A percentile compares a stretch with the other conserved stretches of the same genome.
phyloP scores from a whole-genome alignment of 2,329 filamentous ascomycete species.

The Sordariomycetes sp. region DNA sequence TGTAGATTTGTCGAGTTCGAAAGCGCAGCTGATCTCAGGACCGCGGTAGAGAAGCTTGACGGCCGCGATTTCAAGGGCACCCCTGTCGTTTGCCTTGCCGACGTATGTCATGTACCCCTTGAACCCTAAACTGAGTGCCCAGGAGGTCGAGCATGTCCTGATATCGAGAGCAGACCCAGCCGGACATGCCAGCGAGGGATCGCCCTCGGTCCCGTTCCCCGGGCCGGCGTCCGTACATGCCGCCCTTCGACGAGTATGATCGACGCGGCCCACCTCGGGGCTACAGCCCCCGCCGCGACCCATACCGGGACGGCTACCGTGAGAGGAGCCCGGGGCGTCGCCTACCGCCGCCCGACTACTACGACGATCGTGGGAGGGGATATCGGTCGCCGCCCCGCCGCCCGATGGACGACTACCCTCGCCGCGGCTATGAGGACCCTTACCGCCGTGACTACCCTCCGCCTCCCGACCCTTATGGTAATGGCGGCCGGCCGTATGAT shows the following conservation, averaged over 20 bases:
- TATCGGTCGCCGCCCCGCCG: slow-evolving; percentile 74
- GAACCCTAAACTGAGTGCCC: slow-evolving; percentile 8
- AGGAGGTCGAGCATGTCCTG: not conserved
- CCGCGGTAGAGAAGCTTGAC: slow-evolving; percentile 91
- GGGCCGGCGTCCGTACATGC: slow-evolving; percentile 52
- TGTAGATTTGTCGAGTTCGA: slow-evolving; percentile 94
- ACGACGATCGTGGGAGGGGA: slow-evolving; percentile 65
- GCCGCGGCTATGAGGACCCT: slow-evolving; percentile 64
- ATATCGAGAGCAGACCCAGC: slow-evolving; percentile 51
- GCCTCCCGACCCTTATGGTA: slow-evolving; percentile 48
- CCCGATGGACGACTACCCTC: slow-evolving; percentile 67
- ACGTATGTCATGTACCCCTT: slow-evolving; percentile 52
- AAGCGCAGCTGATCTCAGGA: slow-evolving; percentile 77
- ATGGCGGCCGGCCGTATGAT: slow-evolving; percentile 35
- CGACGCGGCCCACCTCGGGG: slow-evolving; percentile 66
- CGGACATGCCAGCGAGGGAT: slow-evolving; percentile 61
- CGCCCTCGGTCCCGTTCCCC: slow-evolving; percentile 73
- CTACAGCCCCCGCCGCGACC: slow-evolving; percentile 69
- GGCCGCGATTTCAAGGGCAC: slow-evolving; percentile 86
- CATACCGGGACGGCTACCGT: slow-evolving; percentile 65
- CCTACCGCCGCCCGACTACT: slow-evolving; percentile 49
- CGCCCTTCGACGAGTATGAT: slow-evolving; percentile 69
- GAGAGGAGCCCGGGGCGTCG: slow-evolving; percentile 69
- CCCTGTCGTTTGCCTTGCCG: slow-evolving; percentile 73
- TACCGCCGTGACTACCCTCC: slow-evolving; percentile 62